Evolutionary conservation across 2,329 filamentous ascomycete genomes (phyloP).

Genomic region (Ascocoryne sarcoides): DNA sequence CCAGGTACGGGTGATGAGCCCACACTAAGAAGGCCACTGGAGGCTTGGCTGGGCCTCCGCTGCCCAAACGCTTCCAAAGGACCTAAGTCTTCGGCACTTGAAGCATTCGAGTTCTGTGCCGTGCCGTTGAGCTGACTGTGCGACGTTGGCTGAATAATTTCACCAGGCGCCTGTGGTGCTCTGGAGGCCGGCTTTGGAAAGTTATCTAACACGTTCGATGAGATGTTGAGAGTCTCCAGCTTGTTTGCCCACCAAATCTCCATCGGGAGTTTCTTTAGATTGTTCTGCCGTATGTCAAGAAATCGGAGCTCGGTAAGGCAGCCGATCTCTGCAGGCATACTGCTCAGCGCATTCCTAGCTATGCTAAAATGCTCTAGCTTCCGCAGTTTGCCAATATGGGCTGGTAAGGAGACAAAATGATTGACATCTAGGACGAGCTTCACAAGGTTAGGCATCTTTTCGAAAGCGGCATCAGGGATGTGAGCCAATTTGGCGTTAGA

Average conservation of each 20-base stretch:
- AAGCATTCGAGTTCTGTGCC: constrained; percentile 42
- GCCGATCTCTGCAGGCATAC: constrained; percentile 80
- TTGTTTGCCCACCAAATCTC: constrained; percentile 95
- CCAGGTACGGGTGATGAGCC: constrained; percentile 60
- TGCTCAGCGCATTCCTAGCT: constrained; percentile 79
- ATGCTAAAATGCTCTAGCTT: constrained; percentile 89
- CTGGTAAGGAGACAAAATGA: constrained; percentile 84
- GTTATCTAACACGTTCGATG: constrained; percentile 82
- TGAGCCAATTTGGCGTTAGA: constrained; percentile 86
- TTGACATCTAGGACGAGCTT: constrained; percentile 89
- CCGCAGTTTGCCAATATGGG: constrained; percentile 73
- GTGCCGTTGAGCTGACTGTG: constrained; percentile 11
- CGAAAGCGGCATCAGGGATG: constrained; percentile 77
- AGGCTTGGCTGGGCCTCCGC: constrained; percentile 77
- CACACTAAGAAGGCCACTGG: constrained; percentile 65
- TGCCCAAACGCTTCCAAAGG: constrained; percentile 52
- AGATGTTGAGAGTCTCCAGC: constrained; percentile 86
- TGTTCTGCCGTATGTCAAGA: constrained; percentile 88
- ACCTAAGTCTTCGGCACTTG: constrained; percentile 71
- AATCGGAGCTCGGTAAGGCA: constrained; percentile 76
- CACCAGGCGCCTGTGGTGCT: constrained; percentile 50
- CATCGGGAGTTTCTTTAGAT: constrained; percentile 76
- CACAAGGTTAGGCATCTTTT: constrained; percentile 77
- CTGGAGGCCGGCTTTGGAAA: constrained; percentile 83
- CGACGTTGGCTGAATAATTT: constrained; percentile 28